phyloP scores from a whole-genome alignment of 495 filamentous ascomycete species.

The Acidiella bohemica region DNA sequence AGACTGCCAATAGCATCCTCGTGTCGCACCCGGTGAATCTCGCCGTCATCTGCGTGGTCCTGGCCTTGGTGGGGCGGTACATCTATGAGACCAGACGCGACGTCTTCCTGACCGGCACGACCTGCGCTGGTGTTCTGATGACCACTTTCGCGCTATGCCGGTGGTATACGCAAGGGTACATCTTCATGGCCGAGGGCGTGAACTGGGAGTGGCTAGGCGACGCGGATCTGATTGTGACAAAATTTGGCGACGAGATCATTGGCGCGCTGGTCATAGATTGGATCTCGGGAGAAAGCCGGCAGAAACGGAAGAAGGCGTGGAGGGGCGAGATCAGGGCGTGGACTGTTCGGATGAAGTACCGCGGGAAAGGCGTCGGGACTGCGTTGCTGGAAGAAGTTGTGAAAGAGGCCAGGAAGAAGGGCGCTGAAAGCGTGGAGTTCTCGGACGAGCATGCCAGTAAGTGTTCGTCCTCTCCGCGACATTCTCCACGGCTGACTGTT shows the following conservation, averaged over 20 bases:
- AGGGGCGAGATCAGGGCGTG: constrained; percentile 52
- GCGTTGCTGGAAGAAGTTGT: constrained; percentile 57
- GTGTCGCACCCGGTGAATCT: constrained; percentile 40
- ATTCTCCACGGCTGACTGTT: constrained; percentile 6
- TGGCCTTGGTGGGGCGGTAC: constrained; percentile 29
- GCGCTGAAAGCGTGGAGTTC: constrained; percentile 49
- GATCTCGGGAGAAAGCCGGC: constrained; percentile 31
- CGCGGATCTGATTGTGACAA: constrained; percentile 39
- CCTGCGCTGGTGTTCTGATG: constrained; percentile 35
- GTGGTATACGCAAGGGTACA: constrained; percentile 34
- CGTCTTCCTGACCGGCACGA: constrained; percentile 29
- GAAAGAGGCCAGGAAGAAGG: constrained; percentile 41
- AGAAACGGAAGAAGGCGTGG: constrained; percentile 28
- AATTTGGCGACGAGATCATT: constrained; percentile 45
- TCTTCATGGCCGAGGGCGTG: constrained; percentile 39
- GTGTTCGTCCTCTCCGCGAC: constrained; percentile 11
- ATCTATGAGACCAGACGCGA: constrained; percentile 25
- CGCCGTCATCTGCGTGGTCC: constrained; percentile 24
- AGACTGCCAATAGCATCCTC: constrained; percentile 38
- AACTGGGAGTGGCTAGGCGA: constrained; percentile 37
- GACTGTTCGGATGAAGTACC: constrained; percentile 55
- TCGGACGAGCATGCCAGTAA: constrained; percentile 50
- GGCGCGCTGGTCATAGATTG: constrained; percentile 39
- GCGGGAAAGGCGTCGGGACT: constrained; percentile 52
- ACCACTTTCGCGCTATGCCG: constrained; percentile 31